These are phyloP conservation scores for Diaporthe vexans DNA, from an alignment of 2,329 filamentous ascomycete species.

Conservation along the genomic window DNA sequence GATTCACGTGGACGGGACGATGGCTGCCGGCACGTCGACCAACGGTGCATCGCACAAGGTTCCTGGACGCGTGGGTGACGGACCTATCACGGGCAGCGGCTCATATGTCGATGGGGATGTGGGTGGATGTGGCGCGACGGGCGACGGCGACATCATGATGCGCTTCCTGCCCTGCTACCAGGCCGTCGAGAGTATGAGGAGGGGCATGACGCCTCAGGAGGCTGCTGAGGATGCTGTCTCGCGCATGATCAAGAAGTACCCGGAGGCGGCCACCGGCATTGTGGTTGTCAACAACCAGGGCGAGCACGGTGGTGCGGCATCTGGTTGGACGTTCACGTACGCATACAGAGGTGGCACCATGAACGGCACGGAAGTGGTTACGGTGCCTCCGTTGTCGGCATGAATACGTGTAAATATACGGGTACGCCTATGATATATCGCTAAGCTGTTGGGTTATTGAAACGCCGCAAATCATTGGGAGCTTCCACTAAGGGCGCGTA, in stretches of 20 bases:
- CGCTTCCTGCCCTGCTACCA: conserved; percentile 70
- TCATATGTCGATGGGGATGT: conserved; percentile 68
- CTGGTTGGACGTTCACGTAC: conserved; percentile 69
- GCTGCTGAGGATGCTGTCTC: conserved; percentile 66
- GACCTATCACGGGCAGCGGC: conserved; percentile 67
- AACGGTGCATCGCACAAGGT: conserved; percentile 69
- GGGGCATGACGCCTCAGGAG: conserved; percentile 60
- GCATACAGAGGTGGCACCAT: conserved; percentile 63
- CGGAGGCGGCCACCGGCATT: conserved; percentile 61
- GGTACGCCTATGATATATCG: neutral
- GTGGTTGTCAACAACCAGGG: conserved; percentile 65
- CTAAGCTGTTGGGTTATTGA: no score
- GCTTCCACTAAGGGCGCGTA: neutral
- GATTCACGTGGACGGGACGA: conserved; percentile 57
- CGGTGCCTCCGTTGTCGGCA: conserved; percentile 52
- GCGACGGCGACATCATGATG: conserved; percentile 71
- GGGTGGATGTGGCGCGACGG: conserved; percentile 69
- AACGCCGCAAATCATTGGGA: neutral
- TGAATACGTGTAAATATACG: neutral
- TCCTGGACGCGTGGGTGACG: conserved; percentile 68
- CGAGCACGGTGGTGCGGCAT: conserved; percentile 64
- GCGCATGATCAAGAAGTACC: conserved; percentile 64
- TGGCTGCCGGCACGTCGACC: conserved; percentile 69
- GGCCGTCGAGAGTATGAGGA: conserved; percentile 66
- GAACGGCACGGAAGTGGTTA: conserved; percentile 60